Conservation (phyloP, 2,329 filamentous ascomycete species). For the Fusarium pseudograminearum region DNA sequence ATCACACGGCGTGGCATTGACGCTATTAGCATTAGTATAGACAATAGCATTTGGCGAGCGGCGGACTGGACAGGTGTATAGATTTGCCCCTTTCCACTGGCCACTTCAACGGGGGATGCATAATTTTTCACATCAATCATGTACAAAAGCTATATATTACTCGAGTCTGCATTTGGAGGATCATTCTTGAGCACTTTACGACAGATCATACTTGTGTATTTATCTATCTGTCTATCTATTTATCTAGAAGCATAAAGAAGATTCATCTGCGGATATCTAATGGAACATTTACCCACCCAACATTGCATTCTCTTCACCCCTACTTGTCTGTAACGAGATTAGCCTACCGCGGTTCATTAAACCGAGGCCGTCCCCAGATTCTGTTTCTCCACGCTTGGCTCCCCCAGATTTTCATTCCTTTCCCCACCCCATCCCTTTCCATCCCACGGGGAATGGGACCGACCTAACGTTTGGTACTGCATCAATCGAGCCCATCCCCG, state of each 20-base stretch:
- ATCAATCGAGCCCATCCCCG: conserved; percentile 8
- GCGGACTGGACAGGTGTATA: conserved; percentile 35
- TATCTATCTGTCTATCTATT: not conserved
- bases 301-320: not conserved
- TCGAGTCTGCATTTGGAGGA: conserved; percentile 7
- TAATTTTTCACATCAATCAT: conserved; percentile 27
- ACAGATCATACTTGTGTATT: conserved; percentile 1
- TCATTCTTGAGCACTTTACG: conserved; percentile 5
- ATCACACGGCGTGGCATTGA: conserved; percentile 26
- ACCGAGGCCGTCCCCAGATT: conserved; percentile 19
- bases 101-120: conserved; percentile 15
- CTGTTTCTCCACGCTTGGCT: conserved; percentile 25
- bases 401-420: conserved; percentile 38
- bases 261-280: conserved; percentile 8
- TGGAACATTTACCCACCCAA: conserved; percentile 1
- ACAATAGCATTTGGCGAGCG: conserved; percentile 35
- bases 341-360: conserved; percentile 16
- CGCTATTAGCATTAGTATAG: conserved; percentile 35
- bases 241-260: conserved; percentile 32
- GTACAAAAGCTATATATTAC: conserved; percentile 33
- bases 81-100: conserved; percentile 12
- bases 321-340: conserved; percentile 1
- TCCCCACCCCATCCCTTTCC: conserved; percentile 25
- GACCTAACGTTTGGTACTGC: not conserved
- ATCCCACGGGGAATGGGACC: conserved; percentile 7